Conservation (phyloP, 2,329 filamentous ascomycete species). For the Aspergillus pseudonomiae region DNA sequence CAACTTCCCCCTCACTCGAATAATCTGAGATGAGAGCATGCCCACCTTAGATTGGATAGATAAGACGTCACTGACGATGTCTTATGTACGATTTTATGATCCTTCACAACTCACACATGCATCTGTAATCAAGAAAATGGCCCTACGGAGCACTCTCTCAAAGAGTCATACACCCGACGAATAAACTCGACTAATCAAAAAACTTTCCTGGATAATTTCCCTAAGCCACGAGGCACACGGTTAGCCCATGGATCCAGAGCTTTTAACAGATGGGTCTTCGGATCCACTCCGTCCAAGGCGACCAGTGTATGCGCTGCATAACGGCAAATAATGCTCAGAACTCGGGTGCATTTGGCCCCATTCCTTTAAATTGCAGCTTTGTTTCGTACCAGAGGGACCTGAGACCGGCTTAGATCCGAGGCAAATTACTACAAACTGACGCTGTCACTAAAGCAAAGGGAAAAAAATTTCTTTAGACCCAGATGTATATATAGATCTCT, state of each 20-base stretch:
- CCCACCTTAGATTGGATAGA: no score
- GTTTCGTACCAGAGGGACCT: neutral
- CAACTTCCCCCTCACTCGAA: neutral
- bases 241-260: constrained; percentile 14
- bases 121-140: neutral
- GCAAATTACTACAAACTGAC: constrained; percentile 6
- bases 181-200: constrained; percentile 9
- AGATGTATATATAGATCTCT: constrained; percentile 9
- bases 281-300: constrained; percentile 16
- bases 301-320: constrained; percentile 17
- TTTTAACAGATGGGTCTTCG: constrained; percentile 7
- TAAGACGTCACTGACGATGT: neutral
- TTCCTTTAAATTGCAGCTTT: neutral
- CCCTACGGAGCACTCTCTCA: neutral
- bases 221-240: constrained; percentile 14
- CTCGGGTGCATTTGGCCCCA: constrained; percentile 10
- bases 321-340: constrained; percentile 11
- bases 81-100: neutral
- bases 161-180: neutral
- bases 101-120: neutral
- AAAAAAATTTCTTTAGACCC: constrained; percentile 4
- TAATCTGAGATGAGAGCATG: neutral
- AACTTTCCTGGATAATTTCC: neutral
- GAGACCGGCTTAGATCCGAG: constrained; percentile 11
- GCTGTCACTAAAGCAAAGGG: constrained; percentile 3